Evolutionary conservation across 176 grass and related monocot genomes (phyloP).

Genomic region (Musa acuminata): DNA sequence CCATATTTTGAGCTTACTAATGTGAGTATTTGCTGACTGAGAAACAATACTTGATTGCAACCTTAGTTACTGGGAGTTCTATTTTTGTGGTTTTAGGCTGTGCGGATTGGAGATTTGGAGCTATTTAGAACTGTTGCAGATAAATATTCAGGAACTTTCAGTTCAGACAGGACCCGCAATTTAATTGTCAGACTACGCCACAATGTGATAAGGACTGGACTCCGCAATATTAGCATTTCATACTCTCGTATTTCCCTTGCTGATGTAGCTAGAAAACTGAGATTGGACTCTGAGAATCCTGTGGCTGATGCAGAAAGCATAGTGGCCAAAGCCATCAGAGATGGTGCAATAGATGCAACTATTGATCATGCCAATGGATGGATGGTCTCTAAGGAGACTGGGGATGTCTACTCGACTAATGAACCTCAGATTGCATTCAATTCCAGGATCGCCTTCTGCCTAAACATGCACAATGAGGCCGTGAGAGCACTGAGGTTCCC

Average conservation of each 20-base stretch:
- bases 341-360: conserved; percentile 77
- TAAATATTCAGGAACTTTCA: conserved; percentile 55
- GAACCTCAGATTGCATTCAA: conserved; percentile 77
- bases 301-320: conserved; percentile 76
- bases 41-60: not conserved
- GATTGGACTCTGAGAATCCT: conserved; percentile 48
- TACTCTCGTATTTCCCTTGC: conserved; percentile 74
- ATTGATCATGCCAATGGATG: conserved; percentile 68
- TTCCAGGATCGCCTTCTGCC: conserved; percentile 73
- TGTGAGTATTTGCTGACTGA: conserved; percentile 26
- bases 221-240: conserved; percentile 77
- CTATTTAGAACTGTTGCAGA: conserved; percentile 65
- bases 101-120: conserved; percentile 72
- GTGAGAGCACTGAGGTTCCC: conserved; percentile 69
- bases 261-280: conserved; percentile 75
- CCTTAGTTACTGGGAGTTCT: not conserved
- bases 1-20: conserved; percentile 90
- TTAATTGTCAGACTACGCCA: conserved; percentile 73
- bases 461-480: conserved; percentile 83
- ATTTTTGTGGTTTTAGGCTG: conserved; percentile 48
- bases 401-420: conserved; percentile 73
- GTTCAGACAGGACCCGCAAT: conserved; percentile 60
- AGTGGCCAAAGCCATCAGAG: conserved; percentile 69
- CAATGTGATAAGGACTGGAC: conserved; percentile 76
- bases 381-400: conserved; percentile 78